Conservation (phyloP, 176 grass and related monocot genomes). For the Oryza nivara region DNA sequence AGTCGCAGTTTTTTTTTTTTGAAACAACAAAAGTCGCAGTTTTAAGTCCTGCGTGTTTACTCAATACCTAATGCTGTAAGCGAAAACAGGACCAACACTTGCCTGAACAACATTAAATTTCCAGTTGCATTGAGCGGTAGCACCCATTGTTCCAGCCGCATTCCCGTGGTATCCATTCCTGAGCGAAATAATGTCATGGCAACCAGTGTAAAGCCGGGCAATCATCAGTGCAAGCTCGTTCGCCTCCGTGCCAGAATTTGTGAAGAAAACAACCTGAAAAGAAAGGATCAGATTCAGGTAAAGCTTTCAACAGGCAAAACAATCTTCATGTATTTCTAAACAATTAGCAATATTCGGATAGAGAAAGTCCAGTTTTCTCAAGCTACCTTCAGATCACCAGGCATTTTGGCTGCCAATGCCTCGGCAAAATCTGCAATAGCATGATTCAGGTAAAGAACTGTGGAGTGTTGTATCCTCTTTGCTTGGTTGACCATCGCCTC, state of each 20-base stretch:
- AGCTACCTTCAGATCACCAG: conserved; percentile 78
- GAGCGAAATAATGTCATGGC: conserved; percentile 83
- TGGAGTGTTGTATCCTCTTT: conserved; percentile 87
- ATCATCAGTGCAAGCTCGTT: conserved; percentile 97
- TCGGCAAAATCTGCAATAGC: conserved; percentile 93
- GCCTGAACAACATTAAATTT: conserved; percentile 96
- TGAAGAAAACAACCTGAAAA: conserved; percentile 94
- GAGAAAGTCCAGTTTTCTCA: neutral
- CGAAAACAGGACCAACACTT: neutral
- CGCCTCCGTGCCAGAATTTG: conserved; percentile 94
- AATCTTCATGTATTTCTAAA: neutral
- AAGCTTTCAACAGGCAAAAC: neutral
- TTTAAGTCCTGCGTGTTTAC: too few species aligned
- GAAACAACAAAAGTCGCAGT: too few species aligned
- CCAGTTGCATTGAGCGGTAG: conserved; percentile 80
- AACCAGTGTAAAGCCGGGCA: conserved; percentile 84
- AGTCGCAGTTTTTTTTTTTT: neutral
- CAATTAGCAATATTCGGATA: neutral
- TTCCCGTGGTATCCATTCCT: conserved; percentile 99
- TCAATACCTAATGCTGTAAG: neutral
- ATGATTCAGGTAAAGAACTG: conserved; percentile 85
- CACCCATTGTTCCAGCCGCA: conserved; percentile 94
- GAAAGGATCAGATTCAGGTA: neutral
- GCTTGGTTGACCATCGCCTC: conserved; percentile 81
- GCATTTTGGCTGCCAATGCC: conserved; percentile 84